Conservation (phyloP, 371 early-diverging fungal species). For the Actinomortierella wolfii region DNA sequence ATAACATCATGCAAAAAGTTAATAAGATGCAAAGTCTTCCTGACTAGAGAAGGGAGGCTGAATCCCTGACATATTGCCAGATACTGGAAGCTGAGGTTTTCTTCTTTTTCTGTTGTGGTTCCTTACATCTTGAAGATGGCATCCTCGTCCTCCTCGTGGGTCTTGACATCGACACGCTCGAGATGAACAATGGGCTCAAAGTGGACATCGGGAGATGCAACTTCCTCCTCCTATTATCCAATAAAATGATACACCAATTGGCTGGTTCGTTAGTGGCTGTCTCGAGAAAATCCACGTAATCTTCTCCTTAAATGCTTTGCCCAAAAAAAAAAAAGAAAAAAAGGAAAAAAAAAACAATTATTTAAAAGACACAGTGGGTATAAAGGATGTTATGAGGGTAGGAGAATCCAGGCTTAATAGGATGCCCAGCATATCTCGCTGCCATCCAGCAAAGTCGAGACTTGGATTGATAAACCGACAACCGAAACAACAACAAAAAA, state of each 20-base stretch:
- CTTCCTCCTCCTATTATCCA: constrained; percentile 65
- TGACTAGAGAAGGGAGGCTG: constrained; percentile 16
- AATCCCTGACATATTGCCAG: neutral
- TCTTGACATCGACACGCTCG: constrained; percentile 91
- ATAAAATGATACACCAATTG: neutral
- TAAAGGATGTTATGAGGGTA: no score
- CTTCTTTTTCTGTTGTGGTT: neutral
- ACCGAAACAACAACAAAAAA: neutral
- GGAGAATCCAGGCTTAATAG: no score
- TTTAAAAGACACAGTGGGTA: no score
- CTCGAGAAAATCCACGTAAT: neutral
- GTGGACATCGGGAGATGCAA: constrained; percentile 90
- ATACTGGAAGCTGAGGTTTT: neutral
- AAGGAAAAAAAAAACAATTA: neutral
- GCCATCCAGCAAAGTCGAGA: no score
- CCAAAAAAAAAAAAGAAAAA: constrained; percentile 3
- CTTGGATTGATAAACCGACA: no score
- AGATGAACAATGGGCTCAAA: constrained; percentile 97
- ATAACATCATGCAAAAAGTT: constrained; percentile 5
- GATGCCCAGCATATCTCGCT: no score
- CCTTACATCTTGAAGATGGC: constrained; percentile 92
- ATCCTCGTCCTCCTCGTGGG: constrained; percentile 95
- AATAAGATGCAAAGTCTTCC: constrained; percentile 9
- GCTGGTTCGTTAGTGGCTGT: neutral
- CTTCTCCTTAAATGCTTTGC: no score